phyloP scores from a whole-genome alignment of 2,329 filamentous ascomycete species.

The Elsinoe arachidis region DNA sequence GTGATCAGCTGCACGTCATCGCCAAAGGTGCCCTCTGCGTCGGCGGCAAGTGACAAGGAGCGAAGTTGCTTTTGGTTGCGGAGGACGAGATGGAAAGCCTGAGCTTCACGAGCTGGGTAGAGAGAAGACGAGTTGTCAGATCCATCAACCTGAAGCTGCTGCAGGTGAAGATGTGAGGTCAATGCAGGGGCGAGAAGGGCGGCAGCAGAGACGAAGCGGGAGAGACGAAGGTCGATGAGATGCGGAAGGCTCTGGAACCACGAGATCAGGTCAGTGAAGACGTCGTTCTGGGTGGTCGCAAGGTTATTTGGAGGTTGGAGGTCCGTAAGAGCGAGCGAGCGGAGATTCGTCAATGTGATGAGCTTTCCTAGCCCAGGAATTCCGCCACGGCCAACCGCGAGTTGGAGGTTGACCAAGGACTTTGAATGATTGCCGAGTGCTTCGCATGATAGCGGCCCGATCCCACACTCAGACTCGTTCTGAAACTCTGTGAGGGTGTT shows the following conservation, averaged over 20 bases:
- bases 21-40: conserved; percentile 37
- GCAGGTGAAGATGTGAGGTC: conserved; percentile 39
- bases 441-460: conserved; percentile 47
- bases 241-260: conserved; percentile 49
- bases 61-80: conserved; percentile 42
- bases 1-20: conserved; percentile 43
- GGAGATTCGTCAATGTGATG: conserved; percentile 41
- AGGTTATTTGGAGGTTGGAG: conserved; percentile 36
- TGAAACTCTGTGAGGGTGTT: conserved; percentile 53
- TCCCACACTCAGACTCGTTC: conserved; percentile 47
- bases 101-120: conserved; percentile 42
- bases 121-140: conserved; percentile 17
- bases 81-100: conserved; percentile 46
- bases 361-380: conserved; percentile 43
- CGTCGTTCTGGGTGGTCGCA: conserved; percentile 45
- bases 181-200: conserved; percentile 45
- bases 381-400: conserved; percentile 42
- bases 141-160: conserved; percentile 38
- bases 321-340: conserved; percentile 42
- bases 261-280: conserved; percentile 42
- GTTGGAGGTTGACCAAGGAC: conserved; percentile 47
- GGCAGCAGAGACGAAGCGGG: conserved; percentile 43
- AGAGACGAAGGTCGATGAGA: conserved; percentile 44
- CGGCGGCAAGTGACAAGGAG: conserved; percentile 38
- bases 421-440: conserved; percentile 45